Conservation (phyloP, 805 yeast species). For the Zygotorulaspora chibaensis region DNA sequence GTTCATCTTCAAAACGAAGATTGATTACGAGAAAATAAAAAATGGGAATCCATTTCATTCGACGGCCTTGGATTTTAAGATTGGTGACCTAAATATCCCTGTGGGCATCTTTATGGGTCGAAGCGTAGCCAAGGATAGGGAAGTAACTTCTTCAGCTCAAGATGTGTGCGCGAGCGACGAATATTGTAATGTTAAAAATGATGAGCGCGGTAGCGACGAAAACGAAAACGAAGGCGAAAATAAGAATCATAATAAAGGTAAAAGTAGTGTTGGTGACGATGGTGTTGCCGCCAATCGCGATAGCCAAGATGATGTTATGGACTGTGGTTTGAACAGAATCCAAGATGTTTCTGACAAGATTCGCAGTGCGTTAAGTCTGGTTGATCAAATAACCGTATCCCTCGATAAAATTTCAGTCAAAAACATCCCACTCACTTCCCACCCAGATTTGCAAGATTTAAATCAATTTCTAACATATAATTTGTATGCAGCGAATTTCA, state of each 20-base stretch:
- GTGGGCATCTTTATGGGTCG: constrained; percentile 1
- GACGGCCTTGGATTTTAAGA: constrained; percentile 17
- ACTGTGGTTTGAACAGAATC: not conserved
- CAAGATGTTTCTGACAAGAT: not conserved
- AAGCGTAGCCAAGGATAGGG: not conserved
- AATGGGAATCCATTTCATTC: constrained; percentile 12
- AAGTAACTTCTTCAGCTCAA: not conserved
- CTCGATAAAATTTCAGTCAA: constrained; percentile 23
- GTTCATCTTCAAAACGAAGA: constrained; percentile 4
- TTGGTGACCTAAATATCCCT: constrained; percentile 23
- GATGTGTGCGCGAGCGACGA: no score
- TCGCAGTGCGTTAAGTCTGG: constrained; percentile 7
- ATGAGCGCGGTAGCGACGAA: not conserved
- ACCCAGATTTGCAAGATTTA: constrained; percentile 19
- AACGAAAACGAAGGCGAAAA: not conserved
- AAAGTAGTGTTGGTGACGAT: no score
- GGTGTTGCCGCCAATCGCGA: not conserved
- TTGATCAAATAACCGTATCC: constrained; percentile 21
- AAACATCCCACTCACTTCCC: constrained; percentile 22
- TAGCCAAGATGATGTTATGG: not conserved
- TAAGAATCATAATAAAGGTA: no score
- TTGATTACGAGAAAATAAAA: constrained; percentile 2
- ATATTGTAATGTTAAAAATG: no score
- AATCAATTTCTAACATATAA: constrained; percentile 23
- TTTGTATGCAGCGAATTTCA: constrained; percentile 24